Evolutionary conservation across 176 grass and related monocot species (phyloP).

Genomic region (Avena insularis): DNA sequence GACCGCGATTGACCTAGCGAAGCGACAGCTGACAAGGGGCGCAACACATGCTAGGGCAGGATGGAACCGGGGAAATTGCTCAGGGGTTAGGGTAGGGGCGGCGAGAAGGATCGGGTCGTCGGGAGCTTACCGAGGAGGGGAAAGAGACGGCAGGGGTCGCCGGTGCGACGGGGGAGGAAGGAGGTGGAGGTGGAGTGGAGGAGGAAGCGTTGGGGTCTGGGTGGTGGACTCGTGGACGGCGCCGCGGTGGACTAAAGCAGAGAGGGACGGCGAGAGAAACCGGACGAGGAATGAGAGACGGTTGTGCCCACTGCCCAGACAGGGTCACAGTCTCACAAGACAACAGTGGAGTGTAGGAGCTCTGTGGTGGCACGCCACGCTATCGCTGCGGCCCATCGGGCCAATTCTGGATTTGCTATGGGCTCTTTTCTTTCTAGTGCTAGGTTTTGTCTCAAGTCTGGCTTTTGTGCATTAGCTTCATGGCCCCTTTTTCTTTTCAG

Average conservation of each 20-base stretch:
- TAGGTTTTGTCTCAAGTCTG: too few species aligned
- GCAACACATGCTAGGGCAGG: background rate
- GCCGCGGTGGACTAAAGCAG: conserved; percentile 15
- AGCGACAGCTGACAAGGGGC: background rate
- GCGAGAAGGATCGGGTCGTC: background rate
- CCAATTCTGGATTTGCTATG: too few species aligned
- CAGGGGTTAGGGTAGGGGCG: background rate
- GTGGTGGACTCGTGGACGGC: background rate
- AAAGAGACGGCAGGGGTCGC: conserved; percentile 22
- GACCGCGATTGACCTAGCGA: background rate
- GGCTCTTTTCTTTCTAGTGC: too few species aligned
- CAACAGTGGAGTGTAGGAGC: too few species aligned
- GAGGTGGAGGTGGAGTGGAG: background rate
- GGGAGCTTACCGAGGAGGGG: conserved; percentile 4
- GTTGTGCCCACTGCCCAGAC: background rate
- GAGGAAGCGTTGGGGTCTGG: background rate
- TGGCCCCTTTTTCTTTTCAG: too few species aligned
- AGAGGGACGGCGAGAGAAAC: conserved; percentile 34
- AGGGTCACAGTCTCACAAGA: too few species aligned
- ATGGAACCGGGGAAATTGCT: conserved; percentile 3
- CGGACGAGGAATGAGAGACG: background rate
- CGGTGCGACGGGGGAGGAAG: background rate
- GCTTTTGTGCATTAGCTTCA: too few species aligned
- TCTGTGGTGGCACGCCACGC: too few species aligned
- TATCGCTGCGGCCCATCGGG: too few species aligned